Conservation (phyloP, 495 filamentous ascomycete species). For the Rhypophila decipiens region DNA sequence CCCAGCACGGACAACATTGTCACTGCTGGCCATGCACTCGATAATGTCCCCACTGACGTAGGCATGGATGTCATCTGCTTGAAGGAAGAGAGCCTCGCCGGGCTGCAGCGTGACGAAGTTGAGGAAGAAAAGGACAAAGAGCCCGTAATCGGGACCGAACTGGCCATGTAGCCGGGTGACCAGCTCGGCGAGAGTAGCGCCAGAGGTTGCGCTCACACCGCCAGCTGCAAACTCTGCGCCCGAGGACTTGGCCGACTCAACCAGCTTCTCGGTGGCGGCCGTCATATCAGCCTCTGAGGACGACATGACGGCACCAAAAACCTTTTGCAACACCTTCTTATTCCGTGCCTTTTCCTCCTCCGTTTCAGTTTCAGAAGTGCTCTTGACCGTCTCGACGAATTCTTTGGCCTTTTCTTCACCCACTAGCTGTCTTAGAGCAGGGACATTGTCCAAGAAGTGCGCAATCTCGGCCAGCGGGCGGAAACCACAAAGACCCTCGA, state of each 20-base stretch:
- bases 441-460: slow-evolving; percentile 72
- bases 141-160: slow-evolving; percentile 39
- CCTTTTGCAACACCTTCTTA: slow-evolving; percentile 69
- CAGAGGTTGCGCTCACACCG: slow-evolving; percentile 53
- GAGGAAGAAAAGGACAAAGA: slow-evolving; percentile 43
- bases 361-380: slow-evolving; percentile 52
- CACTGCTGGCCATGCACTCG: slow-evolving; percentile 96
- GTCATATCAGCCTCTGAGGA: slow-evolving; percentile 59
- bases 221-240: slow-evolving; percentile 56
- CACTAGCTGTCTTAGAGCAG: slow-evolving; percentile 68
- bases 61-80: slow-evolving; percentile 93
- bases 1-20: slow-evolving; percentile 95
- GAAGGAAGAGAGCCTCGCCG: slow-evolving; percentile 93
- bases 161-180: slow-evolving; percentile 63
- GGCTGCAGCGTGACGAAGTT: slow-evolving; percentile 54
- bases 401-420: slow-evolving; percentile 60
- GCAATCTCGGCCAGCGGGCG: slow-evolving; percentile 78
- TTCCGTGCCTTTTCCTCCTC: slow-evolving; percentile 50
- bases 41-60: slow-evolving; percentile 96
- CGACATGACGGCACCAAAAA: slow-evolving; percentile 77
- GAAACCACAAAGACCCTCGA: slow-evolving; percentile 95
- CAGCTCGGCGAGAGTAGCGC: slow-evolving; percentile 67
- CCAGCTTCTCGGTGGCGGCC: slow-evolving; percentile 56
- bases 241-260: slow-evolving; percentile 60
- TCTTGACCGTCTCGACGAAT: slow-evolving; percentile 63